A percentile compares a stretch with the other conserved stretches of the same genome.
Conservation (phyloP, 2,329 filamentous ascomycete genomes). For the Alternaria triticimaculans region DNA sequence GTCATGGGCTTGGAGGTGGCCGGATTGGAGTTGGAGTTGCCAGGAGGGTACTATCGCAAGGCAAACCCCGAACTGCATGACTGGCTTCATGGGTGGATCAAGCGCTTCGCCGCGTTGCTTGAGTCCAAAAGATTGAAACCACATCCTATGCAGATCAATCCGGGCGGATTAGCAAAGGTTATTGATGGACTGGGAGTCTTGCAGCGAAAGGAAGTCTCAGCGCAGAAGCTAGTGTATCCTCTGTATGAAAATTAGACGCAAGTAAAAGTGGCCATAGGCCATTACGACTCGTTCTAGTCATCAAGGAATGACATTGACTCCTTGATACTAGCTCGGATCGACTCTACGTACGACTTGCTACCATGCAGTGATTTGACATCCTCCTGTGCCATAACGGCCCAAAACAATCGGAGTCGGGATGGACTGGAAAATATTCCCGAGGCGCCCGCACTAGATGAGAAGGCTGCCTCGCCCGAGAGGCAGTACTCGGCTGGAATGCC, state of each 20-base stretch:
- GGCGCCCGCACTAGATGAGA: neutral
- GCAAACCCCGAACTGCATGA: neutral
- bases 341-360: neutral
- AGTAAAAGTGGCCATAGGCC: neutral
- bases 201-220: neutral
- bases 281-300: neutral
- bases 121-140: neutral
- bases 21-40: neutral
- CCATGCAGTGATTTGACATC: neutral
- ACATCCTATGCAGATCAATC: neutral
- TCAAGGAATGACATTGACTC: neutral
- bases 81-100: neutral
- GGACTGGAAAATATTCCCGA: neutral
- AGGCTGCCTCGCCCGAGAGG: neutral
- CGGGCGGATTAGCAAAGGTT: neutral
- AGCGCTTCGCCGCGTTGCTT: neutral
- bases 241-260: neutral
- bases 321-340: neutral
- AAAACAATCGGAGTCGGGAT: neutral
- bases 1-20: neutral
- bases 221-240: neutral
- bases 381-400: neutral
- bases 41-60: neutral
- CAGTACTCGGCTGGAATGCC: neutral
- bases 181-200: neutral